Conservation (phyloP, 257 asterid genomes). For the Capsicum rhomboideum region DNA sequence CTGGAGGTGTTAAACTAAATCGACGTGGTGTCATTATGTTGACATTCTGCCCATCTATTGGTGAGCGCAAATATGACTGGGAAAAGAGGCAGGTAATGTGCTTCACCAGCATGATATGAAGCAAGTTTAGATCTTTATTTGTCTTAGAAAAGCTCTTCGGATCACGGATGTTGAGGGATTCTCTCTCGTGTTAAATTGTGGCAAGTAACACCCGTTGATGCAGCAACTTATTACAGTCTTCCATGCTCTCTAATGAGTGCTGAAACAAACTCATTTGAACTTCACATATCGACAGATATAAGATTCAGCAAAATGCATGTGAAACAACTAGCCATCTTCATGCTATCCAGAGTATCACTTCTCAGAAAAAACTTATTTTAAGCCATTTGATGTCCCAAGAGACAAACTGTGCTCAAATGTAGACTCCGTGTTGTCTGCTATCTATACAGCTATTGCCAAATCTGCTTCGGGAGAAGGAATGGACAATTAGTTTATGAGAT, state of each 20-base stretch:
- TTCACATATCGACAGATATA: background rate
- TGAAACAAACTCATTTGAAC: background rate
- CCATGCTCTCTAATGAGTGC: background rate
- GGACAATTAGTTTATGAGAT: too few species aligned
- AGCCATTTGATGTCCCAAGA: too few species aligned
- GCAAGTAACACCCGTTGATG: background rate
- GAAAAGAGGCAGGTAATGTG: slow-evolving; percentile 71
- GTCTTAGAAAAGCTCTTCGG: background rate
- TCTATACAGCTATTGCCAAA: too few species aligned
- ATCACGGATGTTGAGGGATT: background rate
- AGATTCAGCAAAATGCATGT: too few species aligned
- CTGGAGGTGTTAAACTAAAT: slow-evolving; percentile 59
- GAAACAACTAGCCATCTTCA: too few species aligned
- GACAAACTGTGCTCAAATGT: too few species aligned
- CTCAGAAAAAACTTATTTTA: too few species aligned
- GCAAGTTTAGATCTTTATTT: background rate
- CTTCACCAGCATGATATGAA: background rate
- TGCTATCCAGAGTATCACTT: too few species aligned
- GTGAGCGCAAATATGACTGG: slow-evolving; percentile 88
- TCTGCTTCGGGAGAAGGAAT: too few species aligned
- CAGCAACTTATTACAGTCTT: background rate
- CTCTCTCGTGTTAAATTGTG: background rate
- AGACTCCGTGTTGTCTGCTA: too few species aligned
- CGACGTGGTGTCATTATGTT: slow-evolving; percentile 69
- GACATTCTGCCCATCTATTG: slow-evolving; percentile 76